A percentile compares a stretch with the other conserved stretches of the same genome.
Evolutionary conservation across 2,329 filamentous ascomycete species (phyloP).

Genomic region (Alternaria burnsii): DNA sequence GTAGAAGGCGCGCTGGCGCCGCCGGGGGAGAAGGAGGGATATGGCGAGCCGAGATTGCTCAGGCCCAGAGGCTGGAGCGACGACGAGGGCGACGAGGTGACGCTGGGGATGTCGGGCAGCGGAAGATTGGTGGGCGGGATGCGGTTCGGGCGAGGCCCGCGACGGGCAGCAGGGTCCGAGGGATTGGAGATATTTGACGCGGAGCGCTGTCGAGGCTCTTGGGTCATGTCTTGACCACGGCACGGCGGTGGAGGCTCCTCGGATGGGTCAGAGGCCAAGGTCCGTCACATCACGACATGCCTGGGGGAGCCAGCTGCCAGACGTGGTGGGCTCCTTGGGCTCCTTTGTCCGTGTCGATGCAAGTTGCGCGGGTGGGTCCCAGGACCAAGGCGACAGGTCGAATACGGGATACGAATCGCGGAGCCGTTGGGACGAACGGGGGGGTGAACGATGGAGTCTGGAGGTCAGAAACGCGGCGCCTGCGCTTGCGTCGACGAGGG

Average conservation of each 20-base stretch:
- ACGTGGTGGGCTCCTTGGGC: constrained; percentile 5
- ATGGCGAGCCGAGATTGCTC: constrained; percentile 48
- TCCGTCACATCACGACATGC: constrained; percentile 38
- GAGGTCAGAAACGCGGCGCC: constrained; percentile 11
- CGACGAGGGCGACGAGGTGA: constrained; percentile 38
- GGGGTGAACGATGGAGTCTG: neutral
- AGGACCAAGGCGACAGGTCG: constrained; percentile 12
- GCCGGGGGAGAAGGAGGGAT: constrained; percentile 48
- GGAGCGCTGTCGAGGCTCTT: constrained; percentile 43
- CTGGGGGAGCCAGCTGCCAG: constrained; percentile 6
- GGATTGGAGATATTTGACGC: constrained; percentile 41
- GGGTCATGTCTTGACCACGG: constrained; percentile 37
- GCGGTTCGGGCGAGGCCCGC: constrained; percentile 34
- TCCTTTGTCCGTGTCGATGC: constrained; percentile 13
- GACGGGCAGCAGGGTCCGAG: constrained; percentile 35
- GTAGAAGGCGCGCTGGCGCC: constrained; percentile 34
- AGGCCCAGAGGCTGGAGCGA: constrained; percentile 45
- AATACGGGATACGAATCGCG: constrained; percentile 7
- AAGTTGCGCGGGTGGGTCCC: constrained; percentile 13
- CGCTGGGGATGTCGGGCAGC: constrained; percentile 32
- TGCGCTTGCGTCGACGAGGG: constrained; percentile 18
- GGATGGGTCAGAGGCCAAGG: constrained; percentile 22
- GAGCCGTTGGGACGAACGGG: constrained; percentile 11
- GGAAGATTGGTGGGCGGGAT: constrained; percentile 27
- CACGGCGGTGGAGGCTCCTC: constrained; percentile 22